Evolutionary conservation across 148 eudicot species (phyloP), one percentile per base, ranked within the genome.

Genomic region (Heliamphora exappendiculata): DNA sequence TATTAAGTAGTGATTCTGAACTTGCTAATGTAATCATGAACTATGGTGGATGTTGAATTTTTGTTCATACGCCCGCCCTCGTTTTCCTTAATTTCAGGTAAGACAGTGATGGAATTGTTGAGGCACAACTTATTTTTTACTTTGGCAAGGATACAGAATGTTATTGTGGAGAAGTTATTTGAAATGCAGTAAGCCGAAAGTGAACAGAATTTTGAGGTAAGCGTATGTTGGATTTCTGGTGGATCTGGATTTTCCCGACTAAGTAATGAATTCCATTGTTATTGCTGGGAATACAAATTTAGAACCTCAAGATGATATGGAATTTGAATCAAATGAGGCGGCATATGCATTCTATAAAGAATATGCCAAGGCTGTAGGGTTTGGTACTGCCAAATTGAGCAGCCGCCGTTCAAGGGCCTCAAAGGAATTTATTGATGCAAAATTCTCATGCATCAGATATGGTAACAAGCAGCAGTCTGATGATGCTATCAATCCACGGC

Each of bases 391-490:
- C 24, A 87, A 89, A 80, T 70, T 89, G 76, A 89, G 93, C 82
- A 89, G 93, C 74, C 90, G 93, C 24, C 87, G 90, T 57, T 89
- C 93, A 66, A 80, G 93, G 74, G 86, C 90, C 63, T 84, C 90
- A 17, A 87, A 87, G 78, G 90, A 89, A 78, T 89, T 89, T 75
- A 89, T 89, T 22, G 93, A 89, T 36, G 90, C 93, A 22, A 89
- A 89, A 51, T 89, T 89, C 78, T 87, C 93, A 64, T 87, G 93
- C 77, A 87, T 84, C 47, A 82, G 93, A 84, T 89, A 87, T 72
- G 90, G 93, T 76, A 89, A 82, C 78, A 89, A 89, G 79, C 93
- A 89, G 76, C 93, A 89, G 74, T 85, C 89, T 47, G 89, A 87
- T 78, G 89, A 89, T 84, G 93, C 93, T 73, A 76, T 87, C 50